These are phyloP conservation scores for Xylaria sp. DNA, from an alignment of 2,329 filamentous ascomycete genomes.

Conservation along the genomic window DNA sequence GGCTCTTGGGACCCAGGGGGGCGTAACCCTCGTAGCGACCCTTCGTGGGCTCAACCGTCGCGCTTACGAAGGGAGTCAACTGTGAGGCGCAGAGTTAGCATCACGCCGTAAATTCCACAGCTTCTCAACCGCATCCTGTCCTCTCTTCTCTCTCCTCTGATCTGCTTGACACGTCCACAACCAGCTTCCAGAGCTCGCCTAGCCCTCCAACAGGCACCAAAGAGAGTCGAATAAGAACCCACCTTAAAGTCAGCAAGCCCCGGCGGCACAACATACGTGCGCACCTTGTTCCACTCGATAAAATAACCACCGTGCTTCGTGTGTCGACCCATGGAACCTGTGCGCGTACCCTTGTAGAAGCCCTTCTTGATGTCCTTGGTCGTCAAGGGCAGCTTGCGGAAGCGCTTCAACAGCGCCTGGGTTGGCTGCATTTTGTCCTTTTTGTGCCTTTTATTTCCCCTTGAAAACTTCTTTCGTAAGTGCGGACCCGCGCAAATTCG, in stretches of 20 bases:
- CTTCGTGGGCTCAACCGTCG: conserved; percentile 47
- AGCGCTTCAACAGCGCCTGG: conserved; percentile 57
- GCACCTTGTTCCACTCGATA: conserved; percentile 81
- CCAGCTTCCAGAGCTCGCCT: not conserved
- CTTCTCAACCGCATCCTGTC: not conserved
- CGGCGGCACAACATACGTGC: conserved; percentile 79
- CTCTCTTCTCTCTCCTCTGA: no score
- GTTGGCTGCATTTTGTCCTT: conserved; percentile 59
- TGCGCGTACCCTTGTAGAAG: conserved; percentile 94
- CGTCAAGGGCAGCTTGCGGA: conserved; percentile 74
- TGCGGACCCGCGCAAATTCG: not conserved
- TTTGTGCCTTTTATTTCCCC: conserved; percentile 1
- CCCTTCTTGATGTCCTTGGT: conserved; percentile 91
- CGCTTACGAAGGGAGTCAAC: conserved; percentile 75
- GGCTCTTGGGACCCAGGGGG: conserved; percentile 50
- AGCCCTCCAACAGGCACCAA: not conserved
- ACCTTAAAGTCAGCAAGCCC: conserved; percentile 68
- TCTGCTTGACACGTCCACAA: no score
- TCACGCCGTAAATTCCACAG: not conserved
- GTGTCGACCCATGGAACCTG: conserved; percentile 80
- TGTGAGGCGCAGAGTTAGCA: conserved; percentile 33
- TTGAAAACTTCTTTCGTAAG: not conserved
- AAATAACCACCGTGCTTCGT: conserved; percentile 78
- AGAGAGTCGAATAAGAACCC: conserved; percentile 22
- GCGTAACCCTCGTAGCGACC: conserved; percentile 50